phyloP scores from a whole-genome alignment of 495 filamentous ascomycete genomes.

The Talaromyces liani region DNA sequence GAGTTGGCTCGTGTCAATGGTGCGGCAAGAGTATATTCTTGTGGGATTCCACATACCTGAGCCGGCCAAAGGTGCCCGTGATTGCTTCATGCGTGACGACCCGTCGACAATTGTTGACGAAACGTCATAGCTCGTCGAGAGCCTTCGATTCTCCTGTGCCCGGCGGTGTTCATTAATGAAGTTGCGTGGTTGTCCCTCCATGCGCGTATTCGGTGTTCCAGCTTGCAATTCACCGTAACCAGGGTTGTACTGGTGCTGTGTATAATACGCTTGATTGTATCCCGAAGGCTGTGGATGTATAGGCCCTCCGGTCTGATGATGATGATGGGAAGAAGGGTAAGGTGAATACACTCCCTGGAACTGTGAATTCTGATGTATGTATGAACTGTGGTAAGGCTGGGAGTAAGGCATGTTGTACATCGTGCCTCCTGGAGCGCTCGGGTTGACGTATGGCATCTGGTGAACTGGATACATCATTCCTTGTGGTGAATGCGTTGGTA shows the following conservation, averaged over 20 bases:
- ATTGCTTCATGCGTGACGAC: conserved; percentile 26
- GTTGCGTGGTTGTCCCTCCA: conserved; percentile 7
- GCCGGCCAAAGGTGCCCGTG: background rate
- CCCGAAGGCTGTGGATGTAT: conserved; percentile 23
- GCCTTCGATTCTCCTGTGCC: conserved; percentile 12
- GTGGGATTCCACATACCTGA: background rate
- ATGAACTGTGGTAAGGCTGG: conserved; percentile 21
- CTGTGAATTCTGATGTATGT: conserved; percentile 20
- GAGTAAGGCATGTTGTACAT: conserved; percentile 25
- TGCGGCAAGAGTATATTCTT: background rate
- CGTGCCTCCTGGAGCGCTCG: conserved; percentile 15
- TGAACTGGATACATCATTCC: conserved; percentile 32
- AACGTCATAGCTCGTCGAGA: conserved; percentile 25
- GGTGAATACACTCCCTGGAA: conserved; percentile 16
- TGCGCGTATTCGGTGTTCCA: conserved; percentile 8
- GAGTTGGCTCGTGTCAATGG: conserved; percentile 1
- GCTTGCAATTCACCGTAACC: conserved; percentile 15
- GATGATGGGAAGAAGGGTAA: conserved; percentile 7
- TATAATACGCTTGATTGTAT: conserved; percentile 23
- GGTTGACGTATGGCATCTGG: conserved; percentile 27
- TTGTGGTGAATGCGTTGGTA: conserved; percentile 17
- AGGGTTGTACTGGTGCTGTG: conserved; percentile 16
- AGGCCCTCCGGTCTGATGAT: conserved; percentile 11
- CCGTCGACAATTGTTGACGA: conserved; percentile 39
- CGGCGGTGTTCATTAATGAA: background rate